Conservation (phyloP, 345 rosid species). For the Brassica cretica region DNA sequence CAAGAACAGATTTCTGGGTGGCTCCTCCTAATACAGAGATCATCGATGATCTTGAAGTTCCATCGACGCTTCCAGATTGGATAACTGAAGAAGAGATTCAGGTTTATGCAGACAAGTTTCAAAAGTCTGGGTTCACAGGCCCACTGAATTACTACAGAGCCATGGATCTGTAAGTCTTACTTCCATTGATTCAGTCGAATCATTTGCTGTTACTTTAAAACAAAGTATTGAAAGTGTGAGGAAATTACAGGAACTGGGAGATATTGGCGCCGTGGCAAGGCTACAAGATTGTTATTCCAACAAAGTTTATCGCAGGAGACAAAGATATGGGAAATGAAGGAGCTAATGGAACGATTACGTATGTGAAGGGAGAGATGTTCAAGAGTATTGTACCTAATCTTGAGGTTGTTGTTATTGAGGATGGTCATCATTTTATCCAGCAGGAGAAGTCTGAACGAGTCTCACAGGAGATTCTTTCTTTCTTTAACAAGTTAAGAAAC, state of each 20-base stretch:
- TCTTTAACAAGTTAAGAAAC: conserved; percentile 39
- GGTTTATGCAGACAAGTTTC: conserved; percentile 64
- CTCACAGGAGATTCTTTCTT: conserved; percentile 56
- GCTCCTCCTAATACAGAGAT: conserved; percentile 67
- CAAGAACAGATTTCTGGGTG: conserved; percentile 49
- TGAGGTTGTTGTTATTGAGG: conserved; percentile 55
- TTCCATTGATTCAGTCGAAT: background rate
- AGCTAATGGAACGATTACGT: conserved; percentile 36
- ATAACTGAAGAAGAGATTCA: conserved; percentile 65
- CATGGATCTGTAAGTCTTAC: conserved; percentile 51
- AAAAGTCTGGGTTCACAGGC: conserved; percentile 65
- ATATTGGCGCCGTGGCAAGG: conserved; percentile 50
- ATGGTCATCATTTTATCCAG: conserved; percentile 67
- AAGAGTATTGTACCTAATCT: conserved; percentile 56
- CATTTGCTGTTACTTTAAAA: background rate
- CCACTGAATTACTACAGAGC: conserved; percentile 64
- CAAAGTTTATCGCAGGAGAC: conserved; percentile 11
- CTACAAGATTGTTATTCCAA: conserved; percentile 47
- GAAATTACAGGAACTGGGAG: conserved; percentile 23
- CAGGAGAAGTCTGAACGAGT: conserved; percentile 58
- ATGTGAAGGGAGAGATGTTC: conserved; percentile 55
- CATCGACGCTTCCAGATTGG: conserved; percentile 56
- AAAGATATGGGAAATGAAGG: conserved; percentile 55
- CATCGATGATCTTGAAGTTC: conserved; percentile 58
- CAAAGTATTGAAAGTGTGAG: background rate